A percentile compares a stretch with the other conserved stretches of the same genome.
Conservation (phyloP, 75 land plant genomes). For the Pinus albicaulis region DNA sequence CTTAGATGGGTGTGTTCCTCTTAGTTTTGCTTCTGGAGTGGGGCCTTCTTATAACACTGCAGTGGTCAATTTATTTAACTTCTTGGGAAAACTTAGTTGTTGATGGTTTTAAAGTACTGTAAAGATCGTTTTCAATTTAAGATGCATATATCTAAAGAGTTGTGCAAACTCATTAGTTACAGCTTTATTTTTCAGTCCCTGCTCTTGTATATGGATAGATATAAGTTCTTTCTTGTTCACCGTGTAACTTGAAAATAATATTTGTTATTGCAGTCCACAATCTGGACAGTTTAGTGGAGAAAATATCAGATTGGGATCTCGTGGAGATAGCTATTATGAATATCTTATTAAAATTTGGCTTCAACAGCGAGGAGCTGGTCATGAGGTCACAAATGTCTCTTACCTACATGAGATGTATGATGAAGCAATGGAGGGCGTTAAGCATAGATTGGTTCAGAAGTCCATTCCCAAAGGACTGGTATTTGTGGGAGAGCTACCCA, state of each 20-base stretch:
- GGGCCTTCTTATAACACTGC: neutral
- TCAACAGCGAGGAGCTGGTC: constrained; percentile 45
- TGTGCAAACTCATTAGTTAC: neutral
- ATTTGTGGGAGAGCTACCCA: constrained; percentile 93
- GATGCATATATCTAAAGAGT: neutral
- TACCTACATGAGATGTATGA: constrained; percentile 89
- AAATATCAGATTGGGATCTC: constrained; percentile 93
- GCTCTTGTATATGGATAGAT: neutral
- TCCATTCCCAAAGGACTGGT: constrained; percentile 82
- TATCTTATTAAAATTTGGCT: constrained; percentile 96
- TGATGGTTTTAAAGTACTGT: neutral
- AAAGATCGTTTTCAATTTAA: neutral
- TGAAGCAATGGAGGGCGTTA: constrained; percentile 95
- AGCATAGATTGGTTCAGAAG: constrained; percentile 66
- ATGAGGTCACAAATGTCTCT: constrained; percentile 19
- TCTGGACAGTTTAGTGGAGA: constrained; percentile 88
- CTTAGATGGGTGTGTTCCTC: neutral
- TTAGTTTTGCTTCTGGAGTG: neutral
- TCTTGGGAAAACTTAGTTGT: neutral
- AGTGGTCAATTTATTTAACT: neutral
- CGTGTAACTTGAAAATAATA: neutral
- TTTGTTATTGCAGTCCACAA: constrained; percentile 62
- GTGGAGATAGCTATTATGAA: constrained; percentile 99
- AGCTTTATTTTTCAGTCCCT: neutral
- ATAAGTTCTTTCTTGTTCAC: neutral